A percentile compares a stretch with the other conserved stretches of the same genome.
phyloP scores from a whole-genome alignment of 441 rosid species.

The Erodium texanum region DNA sequence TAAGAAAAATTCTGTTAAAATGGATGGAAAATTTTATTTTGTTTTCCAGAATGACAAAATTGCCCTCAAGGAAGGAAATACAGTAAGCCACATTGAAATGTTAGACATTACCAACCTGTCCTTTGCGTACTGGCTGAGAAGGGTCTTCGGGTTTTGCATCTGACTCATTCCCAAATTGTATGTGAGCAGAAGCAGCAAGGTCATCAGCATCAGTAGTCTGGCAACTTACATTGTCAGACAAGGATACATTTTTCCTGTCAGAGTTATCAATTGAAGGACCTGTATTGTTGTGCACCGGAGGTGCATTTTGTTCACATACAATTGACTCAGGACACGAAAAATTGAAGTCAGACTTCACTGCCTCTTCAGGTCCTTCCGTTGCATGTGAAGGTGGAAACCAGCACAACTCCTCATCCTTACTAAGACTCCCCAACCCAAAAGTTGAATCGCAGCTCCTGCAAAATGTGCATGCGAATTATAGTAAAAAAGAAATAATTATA shows the following conservation, averaged over 20 bases:
- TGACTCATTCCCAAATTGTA: constrained; percentile 26
- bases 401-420: constrained; percentile 52
- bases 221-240: constrained; percentile 28
- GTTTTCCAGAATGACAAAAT: too few relatives aligned
- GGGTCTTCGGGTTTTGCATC: constrained; percentile 34
- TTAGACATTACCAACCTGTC: constrained; percentile 37
- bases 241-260: constrained; percentile 24
- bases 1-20: too few relatives aligned
- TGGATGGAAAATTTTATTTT: too few relatives aligned
- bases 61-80: too few relatives aligned
- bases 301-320: constrained; percentile 30
- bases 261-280: constrained; percentile 30
- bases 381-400: constrained; percentile 62
- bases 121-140: constrained; percentile 31
- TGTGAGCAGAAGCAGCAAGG: constrained; percentile 23
- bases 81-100: too few relatives aligned
- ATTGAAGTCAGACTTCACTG: constrained; percentile 36
- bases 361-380: constrained; percentile 43
- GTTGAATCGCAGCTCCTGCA: constrained; percentile 76
- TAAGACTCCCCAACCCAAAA: constrained; percentile 57
- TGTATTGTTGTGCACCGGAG: constrained; percentile 29
- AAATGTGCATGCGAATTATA: neutral
- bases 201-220: constrained; percentile 21
- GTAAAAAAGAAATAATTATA: neutral
- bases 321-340: constrained; percentile 16